These are phyloP conservation scores for Catharanthus roseus DNA, from an alignment of 257 asterid genomes.

Conservation along the genomic window DNA sequence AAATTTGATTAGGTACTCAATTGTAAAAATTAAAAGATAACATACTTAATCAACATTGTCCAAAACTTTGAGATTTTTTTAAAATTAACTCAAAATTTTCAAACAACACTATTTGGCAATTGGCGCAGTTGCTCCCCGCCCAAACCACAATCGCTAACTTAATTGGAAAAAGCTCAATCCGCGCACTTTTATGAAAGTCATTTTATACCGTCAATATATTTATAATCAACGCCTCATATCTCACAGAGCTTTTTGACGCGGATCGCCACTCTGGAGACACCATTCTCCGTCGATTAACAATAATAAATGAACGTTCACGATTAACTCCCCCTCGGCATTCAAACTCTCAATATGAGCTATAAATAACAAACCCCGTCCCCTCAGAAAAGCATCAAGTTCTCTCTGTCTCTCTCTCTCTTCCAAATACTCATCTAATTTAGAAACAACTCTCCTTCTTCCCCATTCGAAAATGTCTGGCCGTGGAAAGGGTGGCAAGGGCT, in stretches of 20 bases:
- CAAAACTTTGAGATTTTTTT: too few relatives aligned
- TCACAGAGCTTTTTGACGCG: neutral
- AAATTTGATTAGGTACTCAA: too few relatives aligned
- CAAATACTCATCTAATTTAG: neutral
- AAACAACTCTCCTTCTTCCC: neutral
- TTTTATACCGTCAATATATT: neutral
- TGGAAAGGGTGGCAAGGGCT: conserved; percentile 39
- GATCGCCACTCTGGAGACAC: neutral
- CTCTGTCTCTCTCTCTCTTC: too few relatives aligned
- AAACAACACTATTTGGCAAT: too few relatives aligned
- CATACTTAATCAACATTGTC: too few relatives aligned
- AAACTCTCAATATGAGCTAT: conserved; percentile 2
- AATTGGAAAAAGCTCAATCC: conserved; percentile 7
- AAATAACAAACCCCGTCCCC: neutral
- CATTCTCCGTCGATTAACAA: neutral
- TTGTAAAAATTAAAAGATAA: too few relatives aligned
- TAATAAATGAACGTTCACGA: neutral
- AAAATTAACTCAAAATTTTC: too few relatives aligned
- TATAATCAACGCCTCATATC: neutral
- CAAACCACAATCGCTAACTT: neutral
- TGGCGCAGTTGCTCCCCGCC: neutral
- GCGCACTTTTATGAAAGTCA: neutral
- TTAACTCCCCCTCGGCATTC: conserved; percentile 9
- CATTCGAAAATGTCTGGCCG: conserved; percentile 33
- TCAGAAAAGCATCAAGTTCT: neutral